phyloP scores from a whole-genome alignment of 2,329 filamentous ascomycete genomes.

The Eurotiales sp. region DNA sequence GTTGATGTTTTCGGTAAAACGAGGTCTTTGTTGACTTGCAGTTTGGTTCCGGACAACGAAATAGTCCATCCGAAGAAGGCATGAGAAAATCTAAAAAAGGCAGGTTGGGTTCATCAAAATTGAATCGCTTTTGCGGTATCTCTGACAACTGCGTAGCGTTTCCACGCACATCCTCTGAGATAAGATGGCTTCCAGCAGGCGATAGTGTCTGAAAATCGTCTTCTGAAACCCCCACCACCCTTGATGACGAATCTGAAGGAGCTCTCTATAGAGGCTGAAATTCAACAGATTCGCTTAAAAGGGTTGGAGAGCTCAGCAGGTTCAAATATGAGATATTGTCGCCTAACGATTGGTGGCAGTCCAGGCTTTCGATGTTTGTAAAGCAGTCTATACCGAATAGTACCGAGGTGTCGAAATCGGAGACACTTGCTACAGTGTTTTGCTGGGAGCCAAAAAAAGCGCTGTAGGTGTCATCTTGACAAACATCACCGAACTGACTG shows the following conservation, averaged over 20 bases:
- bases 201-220: conserved; percentile 1
- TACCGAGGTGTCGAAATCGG: too few species aligned
- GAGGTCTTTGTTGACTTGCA: conserved; percentile 5
- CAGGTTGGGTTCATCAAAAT: not conserved
- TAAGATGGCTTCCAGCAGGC: conserved; percentile 1
- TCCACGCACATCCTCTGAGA: conserved; percentile 3
- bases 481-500: not conserved
- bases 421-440: not conserved
- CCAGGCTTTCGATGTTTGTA: not conserved
- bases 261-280: conserved; percentile 3
- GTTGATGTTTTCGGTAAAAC: not conserved
- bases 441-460: not conserved
- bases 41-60: conserved; percentile 1
- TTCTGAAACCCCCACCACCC: conserved; percentile 4
- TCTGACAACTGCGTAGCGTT: conserved; percentile 6
- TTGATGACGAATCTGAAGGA: not conserved
- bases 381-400: too few species aligned
- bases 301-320: not conserved
- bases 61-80: not conserved
- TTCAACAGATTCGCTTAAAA: conserved; percentile 2
- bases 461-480: not conserved
- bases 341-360: not conserved
- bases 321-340: not conserved
- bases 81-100: conserved; percentile 4
- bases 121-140: not conserved